Base-by-base conservation (phyloP, 495 filamentous ascomycete species). In the Aspergillus incahuasiensis region DNA sequence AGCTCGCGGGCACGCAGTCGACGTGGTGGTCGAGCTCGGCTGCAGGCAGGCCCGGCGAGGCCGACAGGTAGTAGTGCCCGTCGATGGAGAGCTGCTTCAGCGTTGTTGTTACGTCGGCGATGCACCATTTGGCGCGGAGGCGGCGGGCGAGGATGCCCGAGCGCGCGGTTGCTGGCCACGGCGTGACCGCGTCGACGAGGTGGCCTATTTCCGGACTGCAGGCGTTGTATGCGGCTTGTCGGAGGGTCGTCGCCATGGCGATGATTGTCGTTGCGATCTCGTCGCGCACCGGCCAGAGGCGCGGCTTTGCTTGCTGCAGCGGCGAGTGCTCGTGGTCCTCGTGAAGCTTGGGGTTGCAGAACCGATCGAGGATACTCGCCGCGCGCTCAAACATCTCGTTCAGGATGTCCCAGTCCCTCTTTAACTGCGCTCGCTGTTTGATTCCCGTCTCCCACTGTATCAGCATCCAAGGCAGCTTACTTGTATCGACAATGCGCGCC, bases 201-300 rank as follows among this genome's bases (percentile, higher is more conserved):
- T 16, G 15, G 15, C 44, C 24, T 5, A 35, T 35, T 11, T 35
- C 32, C 9, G 6, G 2, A 2, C 9, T 40, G n/a, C 52, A 55
- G 30, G 34, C 43, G n/a, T 48, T 15, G 12, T 19, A 18, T 15
- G 52, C 43, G 11, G 52, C 43, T 3, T n/a, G 20, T 8, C 52
- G 52, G 5, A 55, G 52, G 20, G 52, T 47, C 6, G 20, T 40
- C 4, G 19, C 52, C 19, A 55, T 20, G 0, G 32, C 52, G 21
- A 55, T 55, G 8, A 47, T n/a, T 9, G 52, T 48, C 19, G 52
- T 55, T 6, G 52, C 20, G 35, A 55, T 55, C 34, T 40, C 19
- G 16, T 55, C 52, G 11, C 52, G 52, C 13, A 55, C 52, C 3
- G 52, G 52, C 52, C 52, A 55, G 6, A 22, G 19, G 1, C 52